phyloP scores from a whole-genome alignment of 768 basidiomycete species.

The Rubroboletus pulcherrimus region DNA sequence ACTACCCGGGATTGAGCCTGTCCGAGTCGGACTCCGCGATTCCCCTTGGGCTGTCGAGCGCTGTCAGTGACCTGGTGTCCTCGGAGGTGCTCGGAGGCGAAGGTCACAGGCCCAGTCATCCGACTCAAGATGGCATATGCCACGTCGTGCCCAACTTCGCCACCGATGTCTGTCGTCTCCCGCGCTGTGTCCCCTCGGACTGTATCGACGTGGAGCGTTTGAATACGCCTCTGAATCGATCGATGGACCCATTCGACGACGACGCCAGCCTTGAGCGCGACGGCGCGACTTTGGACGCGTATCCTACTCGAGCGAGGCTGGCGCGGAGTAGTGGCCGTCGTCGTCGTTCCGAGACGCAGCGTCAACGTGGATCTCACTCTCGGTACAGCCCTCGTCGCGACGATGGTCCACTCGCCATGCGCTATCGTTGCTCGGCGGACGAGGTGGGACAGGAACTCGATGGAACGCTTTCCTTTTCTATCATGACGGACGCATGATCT shows the following conservation, averaged over 20 bases:
- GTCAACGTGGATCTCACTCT: background rate
- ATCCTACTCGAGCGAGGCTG: too few relatives aligned
- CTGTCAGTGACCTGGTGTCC: background rate
- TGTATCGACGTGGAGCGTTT: background rate
- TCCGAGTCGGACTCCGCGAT: background rate
- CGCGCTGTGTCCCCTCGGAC: background rate
- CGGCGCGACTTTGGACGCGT: too few relatives aligned
- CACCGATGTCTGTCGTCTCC: background rate
- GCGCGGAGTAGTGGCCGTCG: background rate
- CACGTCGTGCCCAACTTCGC: background rate
- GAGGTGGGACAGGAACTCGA: conserved; percentile 2
- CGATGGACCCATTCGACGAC: too few relatives aligned
- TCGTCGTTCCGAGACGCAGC: background rate
- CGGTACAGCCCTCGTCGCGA: background rate
- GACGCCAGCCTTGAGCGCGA: too few relatives aligned
- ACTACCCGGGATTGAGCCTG: conserved; percentile 4
- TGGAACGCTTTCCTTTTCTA: conserved; percentile 3
- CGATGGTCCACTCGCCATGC: conserved; percentile 1
- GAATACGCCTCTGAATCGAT: background rate
- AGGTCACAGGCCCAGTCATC: background rate
- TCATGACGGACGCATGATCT: background rate
- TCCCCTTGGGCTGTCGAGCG: too few relatives aligned
- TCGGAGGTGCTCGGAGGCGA: background rate
- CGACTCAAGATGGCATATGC: background rate
- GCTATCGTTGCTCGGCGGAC: conserved; percentile 7